These are phyloP conservation scores for Mariannaea sp. DNA, from an alignment of 2,329 filamentous ascomycete genomes.

Conservation along the genomic window DNA sequence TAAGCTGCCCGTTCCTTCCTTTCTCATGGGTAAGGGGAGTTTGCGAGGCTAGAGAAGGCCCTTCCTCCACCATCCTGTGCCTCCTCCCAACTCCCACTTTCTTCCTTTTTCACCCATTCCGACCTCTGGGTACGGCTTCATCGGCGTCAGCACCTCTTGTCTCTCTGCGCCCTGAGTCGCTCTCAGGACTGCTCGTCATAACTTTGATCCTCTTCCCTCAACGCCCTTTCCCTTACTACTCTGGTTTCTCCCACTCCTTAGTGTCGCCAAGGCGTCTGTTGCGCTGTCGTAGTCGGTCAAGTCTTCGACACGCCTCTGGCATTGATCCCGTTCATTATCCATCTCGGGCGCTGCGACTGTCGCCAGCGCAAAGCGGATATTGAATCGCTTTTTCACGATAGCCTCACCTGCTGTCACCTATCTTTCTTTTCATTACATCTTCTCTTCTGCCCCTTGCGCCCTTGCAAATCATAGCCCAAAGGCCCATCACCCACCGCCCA, in stretches of 20 bases:
- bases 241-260: constrained; percentile 13
- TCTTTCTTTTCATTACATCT: background rate
- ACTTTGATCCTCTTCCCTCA: constrained; percentile 17
- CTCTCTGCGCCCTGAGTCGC: constrained; percentile 24
- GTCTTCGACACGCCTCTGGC: constrained; percentile 16
- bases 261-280: constrained; percentile 18
- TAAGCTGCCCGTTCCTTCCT: constrained; percentile 46
- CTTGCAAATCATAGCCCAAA: too few species aligned
- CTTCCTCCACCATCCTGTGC: constrained; percentile 47
- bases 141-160: constrained; percentile 31
- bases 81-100: constrained; percentile 47
- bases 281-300: constrained; percentile 19
- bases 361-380: constrained; percentile 9
- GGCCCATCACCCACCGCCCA: constrained; percentile 25
- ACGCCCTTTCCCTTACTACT: constrained; percentile 20
- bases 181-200: constrained; percentile 16
- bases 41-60: constrained; percentile 46
- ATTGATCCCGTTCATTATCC: constrained; percentile 23
- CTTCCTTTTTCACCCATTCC: constrained; percentile 44
- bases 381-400: constrained; percentile 27
- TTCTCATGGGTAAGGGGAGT: constrained; percentile 52
- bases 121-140: constrained; percentile 40
- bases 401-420: background rate
- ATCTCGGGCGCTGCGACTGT: constrained; percentile 19
- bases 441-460: constrained; percentile 18